Evolutionary conservation across 495 filamentous ascomycete genomes (phyloP), one percentile per base, ranked within the genome.

Genomic region (Jackrogersella multiformis): DNA sequence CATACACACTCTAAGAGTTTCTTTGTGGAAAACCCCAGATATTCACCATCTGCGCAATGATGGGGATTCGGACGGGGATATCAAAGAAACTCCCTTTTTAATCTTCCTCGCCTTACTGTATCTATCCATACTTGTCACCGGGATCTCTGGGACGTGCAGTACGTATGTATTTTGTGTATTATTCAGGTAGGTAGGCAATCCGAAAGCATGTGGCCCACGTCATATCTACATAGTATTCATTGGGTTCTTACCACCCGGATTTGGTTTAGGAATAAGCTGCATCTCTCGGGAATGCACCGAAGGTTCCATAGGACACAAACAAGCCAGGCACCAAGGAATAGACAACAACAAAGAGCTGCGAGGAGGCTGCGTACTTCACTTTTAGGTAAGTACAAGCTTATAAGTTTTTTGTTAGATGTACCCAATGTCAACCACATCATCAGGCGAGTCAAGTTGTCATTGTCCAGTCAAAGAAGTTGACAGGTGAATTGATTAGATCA

Each of bases 241-340:
- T 30, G 7, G 26, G 26, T 30, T 30, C 26, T 4, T 52, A 23
- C 42, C 9, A 51, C 23, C 23, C 21, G 26, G n/a, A 24, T 30
- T 41, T 45, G 39, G 39, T 39, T 20, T 36, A 39, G 30, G 54
- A 54, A 59, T 59, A 59, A 60, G 63, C 63, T 61, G 63, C 49
- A 45, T 60, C 49, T 42, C 2, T 66, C 48, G 63, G 63, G 56
- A 66, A 66, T 66, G 63, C 51, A 54, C 63, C 49, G 48, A 66
- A 59, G 28, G 55, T 55, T 60, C 56, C 49, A 60, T 49, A 30
- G n/a, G 36, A 21, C n/a, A 56, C 49, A 66, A 66, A 61, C 56
- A 66, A 45, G 39, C 32, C 56, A 66, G 63, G 63, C 23, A 60
- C 63, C 48, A 42, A 42, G 46, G 41, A 41, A 34, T 5, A 12